Conservation (phyloP, 2,329 filamentous ascomycete genomes). For the Claviceps sp. region DNA sequence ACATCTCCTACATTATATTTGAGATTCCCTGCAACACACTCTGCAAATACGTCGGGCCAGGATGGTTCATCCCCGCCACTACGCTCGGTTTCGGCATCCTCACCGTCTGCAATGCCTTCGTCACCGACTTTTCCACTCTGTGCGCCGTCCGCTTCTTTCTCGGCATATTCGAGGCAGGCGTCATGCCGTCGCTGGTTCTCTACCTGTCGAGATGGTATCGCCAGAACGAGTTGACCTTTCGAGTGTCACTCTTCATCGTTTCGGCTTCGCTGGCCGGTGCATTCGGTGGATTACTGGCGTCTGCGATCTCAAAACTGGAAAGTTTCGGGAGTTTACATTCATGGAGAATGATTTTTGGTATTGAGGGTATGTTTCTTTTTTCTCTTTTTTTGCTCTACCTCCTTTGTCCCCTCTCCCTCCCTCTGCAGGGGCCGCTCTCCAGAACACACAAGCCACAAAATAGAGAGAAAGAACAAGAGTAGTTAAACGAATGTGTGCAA, state of each 20-base stretch:
- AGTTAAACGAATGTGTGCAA: background rate
- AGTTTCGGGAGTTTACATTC: conserved; percentile 38
- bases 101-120: conserved; percentile 49
- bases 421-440: background rate
- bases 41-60: conserved; percentile 52
- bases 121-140: conserved; percentile 30
- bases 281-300: conserved; percentile 52
- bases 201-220: conserved; percentile 53
- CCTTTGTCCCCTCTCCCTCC: background rate
- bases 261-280: conserved; percentile 53
- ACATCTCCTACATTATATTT: conserved; percentile 51
- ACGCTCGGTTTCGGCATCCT: conserved; percentile 44
- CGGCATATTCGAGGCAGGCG: conserved; percentile 49
- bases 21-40: conserved; percentile 49
- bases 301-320: conserved; percentile 45
- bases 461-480: background rate
- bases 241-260: conserved; percentile 50
- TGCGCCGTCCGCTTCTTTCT: conserved; percentile 47
- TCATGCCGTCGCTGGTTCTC: conserved; percentile 53
- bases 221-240: conserved; percentile 47
- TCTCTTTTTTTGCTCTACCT: background rate
- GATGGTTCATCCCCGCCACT: conserved; percentile 47
- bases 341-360: conserved; percentile 61
- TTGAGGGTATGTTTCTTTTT: conserved; percentile 30
- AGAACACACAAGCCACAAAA: background rate